Evolutionary conservation across 306 rosid genomes (phyloP).

Genomic region (Luffa acutangula): DNA sequence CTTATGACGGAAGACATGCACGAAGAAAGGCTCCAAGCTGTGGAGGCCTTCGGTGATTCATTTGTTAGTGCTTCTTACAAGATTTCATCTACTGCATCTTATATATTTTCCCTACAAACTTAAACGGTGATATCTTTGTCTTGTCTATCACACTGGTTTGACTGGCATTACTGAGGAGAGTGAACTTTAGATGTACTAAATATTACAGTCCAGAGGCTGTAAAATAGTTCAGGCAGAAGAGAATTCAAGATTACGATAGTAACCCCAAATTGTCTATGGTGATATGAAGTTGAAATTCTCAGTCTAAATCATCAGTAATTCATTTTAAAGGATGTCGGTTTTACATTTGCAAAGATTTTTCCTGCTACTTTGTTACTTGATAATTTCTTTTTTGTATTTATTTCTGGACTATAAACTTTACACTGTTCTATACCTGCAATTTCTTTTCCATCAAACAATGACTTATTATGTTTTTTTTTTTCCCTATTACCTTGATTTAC

Average conservation of each 20-base stretch:
- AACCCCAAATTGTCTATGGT: neutral
- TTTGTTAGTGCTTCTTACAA: conserved; percentile 43
- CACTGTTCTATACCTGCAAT: neutral
- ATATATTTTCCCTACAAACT: neutral
- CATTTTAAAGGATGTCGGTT: neutral
- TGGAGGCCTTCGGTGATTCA: conserved; percentile 80
- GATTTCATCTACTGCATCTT: neutral
- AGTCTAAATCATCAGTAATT: neutral
- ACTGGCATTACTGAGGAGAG: neutral
- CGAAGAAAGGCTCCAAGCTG: conserved; percentile 92
- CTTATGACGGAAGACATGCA: conserved; percentile 99
- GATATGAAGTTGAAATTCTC: neutral
- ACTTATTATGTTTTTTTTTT: neutral
- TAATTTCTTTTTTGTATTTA: neutral
- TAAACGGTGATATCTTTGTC: neutral
- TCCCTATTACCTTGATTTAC: neutral
- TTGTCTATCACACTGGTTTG: neutral
- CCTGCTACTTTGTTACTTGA: neutral
- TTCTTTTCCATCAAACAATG: neutral
- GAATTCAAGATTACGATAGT: neutral
- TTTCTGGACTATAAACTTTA: neutral
- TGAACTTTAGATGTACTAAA: neutral
- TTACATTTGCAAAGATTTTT: neutral
- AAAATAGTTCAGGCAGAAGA: neutral
- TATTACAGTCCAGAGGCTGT: neutral